Conservation (phyloP, 2,329 filamentous ascomycete species). For the Fusarium piperis region DNA sequence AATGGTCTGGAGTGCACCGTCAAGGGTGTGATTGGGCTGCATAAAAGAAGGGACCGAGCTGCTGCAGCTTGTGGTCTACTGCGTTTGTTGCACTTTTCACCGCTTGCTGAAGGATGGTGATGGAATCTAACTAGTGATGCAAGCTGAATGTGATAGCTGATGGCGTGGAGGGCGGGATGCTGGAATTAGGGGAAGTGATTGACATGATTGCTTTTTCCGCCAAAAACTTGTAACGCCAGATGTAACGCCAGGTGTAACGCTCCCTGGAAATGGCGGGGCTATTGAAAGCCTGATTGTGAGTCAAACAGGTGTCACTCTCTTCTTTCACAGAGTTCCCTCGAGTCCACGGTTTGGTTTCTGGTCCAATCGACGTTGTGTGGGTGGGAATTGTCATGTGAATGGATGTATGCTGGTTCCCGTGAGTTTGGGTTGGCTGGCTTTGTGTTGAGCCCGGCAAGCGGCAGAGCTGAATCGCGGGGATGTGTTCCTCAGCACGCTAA, state of each 20-base stretch:
- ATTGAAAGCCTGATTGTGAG: not conserved
- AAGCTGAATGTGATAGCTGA: not conserved
- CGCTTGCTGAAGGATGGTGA: not conserved
- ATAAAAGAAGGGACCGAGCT: not conserved
- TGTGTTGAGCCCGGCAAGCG: not conserved
- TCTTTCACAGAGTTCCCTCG: too few species aligned
- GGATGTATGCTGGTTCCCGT: not conserved
- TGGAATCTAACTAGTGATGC: not conserved
- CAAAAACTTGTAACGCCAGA: not conserved
- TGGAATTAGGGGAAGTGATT: not conserved
- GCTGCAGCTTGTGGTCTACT: not conserved
- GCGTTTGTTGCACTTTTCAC: not conserved
- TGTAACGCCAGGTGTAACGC: too few species aligned
- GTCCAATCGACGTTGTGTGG: not conserved
- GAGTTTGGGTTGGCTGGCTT: not conserved
- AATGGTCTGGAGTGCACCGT: too few species aligned
- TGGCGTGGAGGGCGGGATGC: not conserved
- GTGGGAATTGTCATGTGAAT: not conserved
- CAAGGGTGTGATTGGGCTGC: not conserved
- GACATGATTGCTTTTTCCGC: not conserved
- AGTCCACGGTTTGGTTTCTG: not conserved
- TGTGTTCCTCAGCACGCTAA: not conserved
- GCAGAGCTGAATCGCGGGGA: not conserved
- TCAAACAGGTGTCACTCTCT: not conserved
- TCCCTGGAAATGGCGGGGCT: not conserved